Evolutionary conservation across 768 basidiomycete genomes (phyloP).

Genomic region (Dendrothele bispora): DNA sequence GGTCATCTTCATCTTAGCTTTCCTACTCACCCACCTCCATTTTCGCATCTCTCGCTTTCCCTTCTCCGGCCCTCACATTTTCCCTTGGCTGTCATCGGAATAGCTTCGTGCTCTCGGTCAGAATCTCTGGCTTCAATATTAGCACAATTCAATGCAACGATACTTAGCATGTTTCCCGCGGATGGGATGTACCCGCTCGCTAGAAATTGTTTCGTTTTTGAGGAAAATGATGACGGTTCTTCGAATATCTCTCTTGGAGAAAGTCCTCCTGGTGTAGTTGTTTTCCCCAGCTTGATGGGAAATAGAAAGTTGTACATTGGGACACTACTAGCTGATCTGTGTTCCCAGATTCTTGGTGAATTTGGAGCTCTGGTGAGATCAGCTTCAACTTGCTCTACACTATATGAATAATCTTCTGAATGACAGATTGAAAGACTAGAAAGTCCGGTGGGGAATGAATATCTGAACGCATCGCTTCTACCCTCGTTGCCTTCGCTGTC

Average conservation of each 20-base stretch:
- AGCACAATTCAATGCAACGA: conserved; percentile 62
- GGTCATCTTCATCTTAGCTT: conserved; percentile 83
- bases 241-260: conserved; percentile 58
- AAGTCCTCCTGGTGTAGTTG: conserved; percentile 60
- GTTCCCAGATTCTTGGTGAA: conserved; percentile 83
- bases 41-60: conserved; percentile 63
- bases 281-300: conserved; percentile 84
- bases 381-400: neutral
- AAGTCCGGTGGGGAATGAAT: conserved; percentile 82
- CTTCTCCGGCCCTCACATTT: conserved; percentile 81
- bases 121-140: conserved; percentile 54
- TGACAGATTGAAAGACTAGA: conserved; percentile 75
- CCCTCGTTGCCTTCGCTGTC: conserved; percentile 59
- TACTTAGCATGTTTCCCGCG: conserved; percentile 67
- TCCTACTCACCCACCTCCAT: conserved; percentile 71
- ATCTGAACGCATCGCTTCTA: conserved; percentile 69
- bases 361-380: conserved; percentile 78
- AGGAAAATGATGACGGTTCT: conserved; percentile 58
- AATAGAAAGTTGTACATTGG: conserved; percentile 88
- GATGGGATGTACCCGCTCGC: conserved; percentile 75
- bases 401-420: conserved; percentile 8
- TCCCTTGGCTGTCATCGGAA: conserved; percentile 85
- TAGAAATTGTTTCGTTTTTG: conserved; percentile 83
- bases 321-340: conserved; percentile 85
- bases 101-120: conserved; percentile 66